A percentile compares a stretch with the other conserved stretches of the same genome.
phyloP scores from a whole-genome alignment of 192 early-diverging fungal genomes.

The Gamsiella multidivaricata region DNA sequence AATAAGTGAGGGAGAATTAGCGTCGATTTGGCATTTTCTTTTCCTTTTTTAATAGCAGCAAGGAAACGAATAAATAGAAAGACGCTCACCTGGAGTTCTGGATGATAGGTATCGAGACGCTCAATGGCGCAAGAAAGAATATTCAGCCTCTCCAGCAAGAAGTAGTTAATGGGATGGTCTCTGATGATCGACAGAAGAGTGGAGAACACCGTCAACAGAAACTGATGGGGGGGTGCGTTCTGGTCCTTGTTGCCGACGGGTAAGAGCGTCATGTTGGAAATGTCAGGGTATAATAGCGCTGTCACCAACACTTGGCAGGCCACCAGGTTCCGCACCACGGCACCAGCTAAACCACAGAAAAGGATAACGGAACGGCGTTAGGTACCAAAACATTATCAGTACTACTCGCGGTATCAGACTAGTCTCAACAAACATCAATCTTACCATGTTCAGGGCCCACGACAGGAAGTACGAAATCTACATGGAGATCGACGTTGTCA shows the following conservation, averaged over 20 bases:
- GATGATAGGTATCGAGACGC: slow-evolving; percentile 59
- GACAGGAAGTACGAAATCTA: slow-evolving; percentile 62
- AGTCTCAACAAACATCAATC: neutral
- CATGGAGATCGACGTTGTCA: neutral
- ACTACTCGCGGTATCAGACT: neutral
- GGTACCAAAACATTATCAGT: neutral
- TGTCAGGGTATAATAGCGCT: slow-evolving; percentile 56
- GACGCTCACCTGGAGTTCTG: slow-evolving; percentile 55
- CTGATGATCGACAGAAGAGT: slow-evolving; percentile 55
- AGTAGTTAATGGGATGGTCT: slow-evolving; percentile 68
- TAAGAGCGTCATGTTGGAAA: slow-evolving; percentile 33
- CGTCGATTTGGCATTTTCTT: too few relatives aligned
- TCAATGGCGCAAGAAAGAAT: slow-evolving; percentile 65
- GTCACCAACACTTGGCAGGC: slow-evolving; percentile 61
- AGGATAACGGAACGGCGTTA: neutral
- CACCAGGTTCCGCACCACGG: slow-evolving; percentile 59
- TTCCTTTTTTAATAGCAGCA: neutral
- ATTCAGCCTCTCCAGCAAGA: slow-evolving; percentile 61
- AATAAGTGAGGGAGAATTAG: too few relatives aligned
- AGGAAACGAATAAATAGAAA: neutral
- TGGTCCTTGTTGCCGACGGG: slow-evolving; percentile 27
- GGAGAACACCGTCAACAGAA: slow-evolving; percentile 44
- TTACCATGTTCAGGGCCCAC: slow-evolving; percentile 54
- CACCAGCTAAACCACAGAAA: slow-evolving; percentile 29
- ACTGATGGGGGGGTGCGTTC: slow-evolving; percentile 35